A percentile compares a stretch with the other conserved stretches of the same genome.
Evolutionary conservation across 1,284 basidiomycete species (phyloP).

Genomic region (Wolfiporia cocos): DNA sequence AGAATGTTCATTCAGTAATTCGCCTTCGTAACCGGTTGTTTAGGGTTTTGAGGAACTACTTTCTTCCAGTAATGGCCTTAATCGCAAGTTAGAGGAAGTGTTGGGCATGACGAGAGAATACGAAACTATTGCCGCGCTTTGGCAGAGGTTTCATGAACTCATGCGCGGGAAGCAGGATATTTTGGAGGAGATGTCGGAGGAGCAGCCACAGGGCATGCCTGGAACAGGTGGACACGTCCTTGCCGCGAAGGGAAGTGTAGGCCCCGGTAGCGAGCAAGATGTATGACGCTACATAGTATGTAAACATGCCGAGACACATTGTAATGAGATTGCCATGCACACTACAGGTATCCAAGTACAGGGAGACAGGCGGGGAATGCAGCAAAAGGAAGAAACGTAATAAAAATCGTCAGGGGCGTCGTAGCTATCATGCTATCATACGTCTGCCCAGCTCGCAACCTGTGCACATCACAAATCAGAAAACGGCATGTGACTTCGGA

Average conservation of each 20-base stretch:
- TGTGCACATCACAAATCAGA: constrained; percentile 18
- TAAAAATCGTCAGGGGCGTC: constrained; percentile 21
- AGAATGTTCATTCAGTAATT: not conserved
- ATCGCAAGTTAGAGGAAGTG: constrained; percentile 90
- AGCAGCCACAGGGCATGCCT: constrained; percentile 39
- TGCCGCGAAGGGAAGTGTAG: constrained; percentile 23
- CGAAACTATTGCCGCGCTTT: constrained; percentile 82
- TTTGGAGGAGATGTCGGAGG: constrained; percentile 23
- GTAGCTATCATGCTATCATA: constrained; percentile 35
- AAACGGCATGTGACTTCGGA: not conserved
- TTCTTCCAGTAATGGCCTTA: constrained; percentile 83
- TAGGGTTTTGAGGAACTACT: constrained; percentile 90
- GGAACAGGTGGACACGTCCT: constrained; percentile 68
- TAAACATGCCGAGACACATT: constrained; percentile 9
- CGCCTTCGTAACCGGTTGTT: not conserved
- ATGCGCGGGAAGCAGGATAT: constrained; percentile 52
- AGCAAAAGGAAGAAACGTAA: constrained; percentile 23
- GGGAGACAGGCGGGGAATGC: constrained; percentile 19
- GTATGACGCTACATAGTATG: constrained; percentile 16
- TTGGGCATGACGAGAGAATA: constrained; percentile 91
- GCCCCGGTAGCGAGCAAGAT: constrained; percentile 13
- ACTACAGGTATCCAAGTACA: constrained; percentile 48
- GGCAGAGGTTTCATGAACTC: constrained; percentile 78
- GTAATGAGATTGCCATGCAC: constrained; percentile 20
- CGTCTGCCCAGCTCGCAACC: constrained; percentile 73